Conservation (phyloP, 164 flowering plant species). For the Dillenia suffruticosa region DNA sequence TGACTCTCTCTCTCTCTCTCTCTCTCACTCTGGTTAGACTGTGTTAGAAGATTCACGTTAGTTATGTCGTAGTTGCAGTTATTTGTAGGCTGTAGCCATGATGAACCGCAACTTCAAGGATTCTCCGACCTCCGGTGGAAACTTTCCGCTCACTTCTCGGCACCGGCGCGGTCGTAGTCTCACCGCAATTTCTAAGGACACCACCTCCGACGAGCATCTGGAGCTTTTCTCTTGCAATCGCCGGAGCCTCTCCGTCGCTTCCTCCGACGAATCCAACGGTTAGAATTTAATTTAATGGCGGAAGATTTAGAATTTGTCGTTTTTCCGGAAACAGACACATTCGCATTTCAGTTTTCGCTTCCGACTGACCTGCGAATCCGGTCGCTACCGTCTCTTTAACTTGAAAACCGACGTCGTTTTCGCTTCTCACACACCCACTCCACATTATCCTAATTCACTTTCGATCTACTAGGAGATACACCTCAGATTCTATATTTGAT, state of each 20-base stretch:
- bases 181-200: conserved; percentile 22
- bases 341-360: not conserved
- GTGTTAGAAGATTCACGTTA: too few relatives aligned
- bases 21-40: not conserved
- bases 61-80: not conserved
- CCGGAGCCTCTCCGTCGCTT: conserved; percentile 41
- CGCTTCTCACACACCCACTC: not conserved
- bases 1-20: conserved; percentile 8
- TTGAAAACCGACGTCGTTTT: not conserved
- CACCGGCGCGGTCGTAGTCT: conserved; percentile 56
- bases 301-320: not conserved
- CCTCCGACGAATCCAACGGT: conserved; percentile 72
- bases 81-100: not conserved
- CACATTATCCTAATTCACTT: too few relatives aligned
- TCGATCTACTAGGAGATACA: too few relatives aligned
- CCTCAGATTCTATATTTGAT: too few relatives aligned
- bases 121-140: conserved; percentile 29
- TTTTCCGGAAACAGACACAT: not conserved
- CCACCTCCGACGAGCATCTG: conserved; percentile 44
- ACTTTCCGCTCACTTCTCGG: conserved; percentile 26
- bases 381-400: not conserved
- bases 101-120: conserved; percentile 50
- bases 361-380: not conserved
- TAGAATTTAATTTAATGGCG: conserved; percentile 5
- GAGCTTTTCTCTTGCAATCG: conserved; percentile 80